Base-by-base conservation (phyloP, 2,329 filamentous ascomycete genomes). In the Cordyceps javanica region DNA sequence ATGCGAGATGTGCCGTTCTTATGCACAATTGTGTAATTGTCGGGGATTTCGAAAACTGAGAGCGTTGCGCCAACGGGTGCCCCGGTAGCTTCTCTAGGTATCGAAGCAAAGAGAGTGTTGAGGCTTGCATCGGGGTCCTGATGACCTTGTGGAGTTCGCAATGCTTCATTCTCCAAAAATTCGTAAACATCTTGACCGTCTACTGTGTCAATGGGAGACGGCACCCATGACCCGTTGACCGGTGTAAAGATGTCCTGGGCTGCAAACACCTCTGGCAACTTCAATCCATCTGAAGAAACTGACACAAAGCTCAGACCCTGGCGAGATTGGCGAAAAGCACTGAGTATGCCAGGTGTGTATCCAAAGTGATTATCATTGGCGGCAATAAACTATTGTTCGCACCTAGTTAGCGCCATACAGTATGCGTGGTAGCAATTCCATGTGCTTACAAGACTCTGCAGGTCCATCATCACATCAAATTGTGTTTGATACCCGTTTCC, bases 301-400 rank as follows among this genome's bases (percentile, higher is more conserved):
- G 63, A 63, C n/a, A 63, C 60, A 3, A 64, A 32, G 4, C 51
- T 36, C 10, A 54, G 45, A 1, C 13, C 25, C 8, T 55, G 54
- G 23, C n/a, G 26, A 25, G 58, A n/a, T 5, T 42, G 60, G 2
- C 14, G 30, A 26, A 64, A 64, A 10, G 60, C 23, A 5, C 8
- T 45, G n/a, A 63, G 34, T 2, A 64, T 30, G 6, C 58, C 57
- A 1, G 63, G 61, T 2, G 51, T 58, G 8, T 64, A 64, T n/a
- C 25, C 23, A 9, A 64, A 62, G 46, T 64, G 63, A 11, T 58
- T 58, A 26, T 64, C 63, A 14, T 44, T 28, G 36, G 50, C 25
- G 10, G 54, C 45, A 38, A 50, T 25, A 30, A 57, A 57, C 45
- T 57, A 23, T 7, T 26, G 13, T 45, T 21, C 19, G 10, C 0